Evolutionary conservation across 2,329 filamentous ascomycete species (phyloP), one percentile per base, ranked within the genome.

Genomic region (Fusarium sp.): DNA sequence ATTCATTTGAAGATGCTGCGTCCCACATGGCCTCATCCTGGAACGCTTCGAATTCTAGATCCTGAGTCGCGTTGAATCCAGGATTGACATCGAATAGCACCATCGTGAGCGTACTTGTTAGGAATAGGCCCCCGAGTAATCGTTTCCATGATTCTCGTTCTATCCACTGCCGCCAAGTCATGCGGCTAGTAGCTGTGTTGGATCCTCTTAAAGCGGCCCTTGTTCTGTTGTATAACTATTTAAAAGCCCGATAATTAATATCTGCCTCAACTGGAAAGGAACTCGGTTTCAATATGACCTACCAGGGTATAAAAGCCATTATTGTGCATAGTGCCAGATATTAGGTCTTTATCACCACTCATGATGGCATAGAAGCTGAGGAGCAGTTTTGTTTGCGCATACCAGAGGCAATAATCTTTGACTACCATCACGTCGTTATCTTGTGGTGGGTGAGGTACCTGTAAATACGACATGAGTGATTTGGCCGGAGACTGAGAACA

Each of bases 281-380:
- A 8, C 7, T n/a, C 36, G 3, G 17, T 39, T 7, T 10, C 8
- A 39, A 39, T 10, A 8, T 17, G 24, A 33, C 65, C 34, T 22
- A 68, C 65, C 44, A 68, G 17, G 1, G 65, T 61, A 20, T 43
- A 68, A 26, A 68, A 65, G 2, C 65, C 65, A 34, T 58, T 61
- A 6, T 50, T 39, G n/a, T 38, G 20, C 52, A 68, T 58, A 13
- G 61, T 51, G 4, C 18, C 22, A 11, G 28, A 31, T 11, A 58
- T 26, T 3, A 68, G 28, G 15, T 60, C 43, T 1, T 34, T 45
- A 10, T 69, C 63, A 2, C 66, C 66, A 24, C 66, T 60, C 51
- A 69, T 52, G 3, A 69, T 15, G 8, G 66, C 51, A 18, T 59
- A 69, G 40, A 63, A 60, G 10, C 48, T 58, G 17, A 66, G 48